These are phyloP conservation scores for Tricholoma sp. DNA, from an alignment of 768 basidiomycete genomes.

Conservation along the genomic window DNA sequence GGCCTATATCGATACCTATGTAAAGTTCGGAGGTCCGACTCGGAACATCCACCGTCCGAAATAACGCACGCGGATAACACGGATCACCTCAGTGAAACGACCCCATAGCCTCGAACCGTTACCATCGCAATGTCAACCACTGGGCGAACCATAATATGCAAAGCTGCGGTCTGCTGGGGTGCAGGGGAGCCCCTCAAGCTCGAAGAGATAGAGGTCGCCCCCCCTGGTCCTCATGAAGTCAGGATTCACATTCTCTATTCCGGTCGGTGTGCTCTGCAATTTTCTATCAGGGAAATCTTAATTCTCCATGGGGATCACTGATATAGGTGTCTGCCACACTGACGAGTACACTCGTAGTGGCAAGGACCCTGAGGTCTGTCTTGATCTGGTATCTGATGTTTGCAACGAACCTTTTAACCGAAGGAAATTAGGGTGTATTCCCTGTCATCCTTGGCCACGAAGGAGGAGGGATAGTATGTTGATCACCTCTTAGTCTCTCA, in stretches of 20 bases:
- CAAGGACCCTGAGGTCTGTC: constrained; percentile 83
- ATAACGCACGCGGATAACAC: too few relatives aligned
- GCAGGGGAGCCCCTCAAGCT: constrained; percentile 81
- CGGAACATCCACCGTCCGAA: too few relatives aligned
- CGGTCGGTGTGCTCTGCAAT: constrained; percentile 42
- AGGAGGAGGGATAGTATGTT: constrained; percentile 80
- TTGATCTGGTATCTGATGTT: not conserved
- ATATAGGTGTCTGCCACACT: constrained; percentile 88
- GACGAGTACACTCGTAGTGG: constrained; percentile 97
- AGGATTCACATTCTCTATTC: constrained; percentile 90
- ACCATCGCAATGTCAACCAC: constrained; percentile 60
- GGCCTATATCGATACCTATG: too few relatives aligned
- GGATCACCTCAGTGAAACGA: not conserved
- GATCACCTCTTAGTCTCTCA: not conserved
- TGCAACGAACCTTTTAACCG: not conserved
- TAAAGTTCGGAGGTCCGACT: too few relatives aligned
- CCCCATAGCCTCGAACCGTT: too few relatives aligned
- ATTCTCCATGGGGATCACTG: constrained; percentile 7
- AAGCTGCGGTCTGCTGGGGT: constrained; percentile 94
- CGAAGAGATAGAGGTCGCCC: constrained; percentile 92
- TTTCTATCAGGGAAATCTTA: not conserved
- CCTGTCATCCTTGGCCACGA: constrained; percentile 94
- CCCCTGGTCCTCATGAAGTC: constrained; percentile 87
- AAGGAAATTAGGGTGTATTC: constrained; percentile 63
- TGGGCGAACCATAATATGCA: constrained; percentile 80